These are phyloP conservation scores for Geosmithia putterillii DNA, from an alignment of 2,329 filamentous ascomycete species.

Conservation along the genomic window DNA sequence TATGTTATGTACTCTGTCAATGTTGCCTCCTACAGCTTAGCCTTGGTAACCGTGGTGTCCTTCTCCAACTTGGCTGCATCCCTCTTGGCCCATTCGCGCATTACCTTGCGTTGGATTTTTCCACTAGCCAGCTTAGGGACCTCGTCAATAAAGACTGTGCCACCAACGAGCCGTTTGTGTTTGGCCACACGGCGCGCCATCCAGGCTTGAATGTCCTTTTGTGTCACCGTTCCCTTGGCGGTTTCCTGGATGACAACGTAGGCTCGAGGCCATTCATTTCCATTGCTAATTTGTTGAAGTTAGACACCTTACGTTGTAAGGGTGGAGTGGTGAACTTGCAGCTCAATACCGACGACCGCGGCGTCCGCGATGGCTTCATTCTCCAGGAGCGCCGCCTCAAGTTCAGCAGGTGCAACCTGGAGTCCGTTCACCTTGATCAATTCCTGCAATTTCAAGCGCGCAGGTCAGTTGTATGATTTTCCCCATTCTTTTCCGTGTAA, in stretches of 20 bases:
- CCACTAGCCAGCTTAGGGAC: conserved; percentile 44
- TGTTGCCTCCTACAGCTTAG: conserved; percentile 21
- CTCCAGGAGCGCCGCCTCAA: conserved; percentile 37
- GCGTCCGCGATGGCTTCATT: conserved; percentile 40
- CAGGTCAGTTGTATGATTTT: not conserved
- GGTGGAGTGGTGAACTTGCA: conserved; percentile 16
- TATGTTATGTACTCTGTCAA: too few relatives aligned
- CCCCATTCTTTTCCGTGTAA: not conserved
- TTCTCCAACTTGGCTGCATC: conserved; percentile 25
- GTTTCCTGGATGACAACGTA: conserved; percentile 37
- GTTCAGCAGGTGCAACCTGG: conserved; percentile 48
- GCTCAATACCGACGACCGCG: conserved; percentile 39
- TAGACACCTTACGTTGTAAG: not conserved
- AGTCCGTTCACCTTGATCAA: conserved; percentile 47
- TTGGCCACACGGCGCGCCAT: conserved; percentile 34
- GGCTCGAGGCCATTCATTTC: conserved; percentile 38
- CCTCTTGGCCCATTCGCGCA: conserved; percentile 44
- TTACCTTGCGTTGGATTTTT: conserved; percentile 43
- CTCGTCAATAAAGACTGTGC: conserved; percentile 40
- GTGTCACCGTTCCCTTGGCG: conserved; percentile 28
- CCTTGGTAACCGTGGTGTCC: conserved; percentile 3
- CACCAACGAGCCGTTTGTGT: conserved; percentile 38
- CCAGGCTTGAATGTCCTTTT: conserved; percentile 37
- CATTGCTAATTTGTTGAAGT: conserved; percentile 16
- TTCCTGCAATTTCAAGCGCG: conserved; percentile 23